phyloP scores from a whole-genome alignment of 2,329 filamentous ascomycete species.

The Paraconiothyrium brasiliense region DNA sequence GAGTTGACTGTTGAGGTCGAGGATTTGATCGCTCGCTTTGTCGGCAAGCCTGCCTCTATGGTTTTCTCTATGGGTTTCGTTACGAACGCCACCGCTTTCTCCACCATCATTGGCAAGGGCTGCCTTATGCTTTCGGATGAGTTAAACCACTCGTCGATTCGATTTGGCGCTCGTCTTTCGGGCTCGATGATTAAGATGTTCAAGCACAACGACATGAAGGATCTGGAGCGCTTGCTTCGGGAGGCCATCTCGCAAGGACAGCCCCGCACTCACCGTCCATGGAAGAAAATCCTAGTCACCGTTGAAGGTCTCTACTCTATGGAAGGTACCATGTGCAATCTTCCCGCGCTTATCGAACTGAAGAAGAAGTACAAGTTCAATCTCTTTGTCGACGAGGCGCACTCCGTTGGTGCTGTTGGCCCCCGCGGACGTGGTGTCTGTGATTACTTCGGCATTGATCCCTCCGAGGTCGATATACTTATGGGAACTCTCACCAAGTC shows the following conservation, averaged over 20 bases:
- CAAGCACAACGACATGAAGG: conserved; percentile 95
- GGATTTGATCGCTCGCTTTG: conserved; percentile 85
- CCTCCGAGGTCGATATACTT: conserved; percentile 87
- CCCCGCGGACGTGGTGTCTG: conserved; percentile 91
- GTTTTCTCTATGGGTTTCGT: conserved; percentile 99
- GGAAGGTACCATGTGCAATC: conserved; percentile 98
- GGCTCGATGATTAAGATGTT: conserved; percentile 96
- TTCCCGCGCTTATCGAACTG: conserved; percentile 85
- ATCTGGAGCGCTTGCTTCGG: conserved; percentile 85
- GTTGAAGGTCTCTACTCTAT: conserved; percentile 98
- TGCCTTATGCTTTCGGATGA: conserved; percentile 96
- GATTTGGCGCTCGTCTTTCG: conserved; percentile 91
- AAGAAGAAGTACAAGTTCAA: conserved; percentile 98
- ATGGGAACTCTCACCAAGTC: conserved; percentile 99
- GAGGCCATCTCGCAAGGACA: conserved; percentile 97
- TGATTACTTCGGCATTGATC: conserved; percentile 94
- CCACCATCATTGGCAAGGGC: conserved; percentile 89
- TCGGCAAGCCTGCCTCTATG: conserved; percentile 94
- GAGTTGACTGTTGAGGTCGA: conserved; percentile 92
- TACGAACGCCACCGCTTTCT: conserved; percentile 93
- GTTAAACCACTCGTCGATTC: conserved; percentile 96
- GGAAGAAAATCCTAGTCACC: conserved; percentile 98
- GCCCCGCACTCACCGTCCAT: conserved; percentile 95
- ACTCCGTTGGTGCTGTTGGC: conserved; percentile 92
- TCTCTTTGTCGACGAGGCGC: conserved; percentile 94